These are phyloP conservation scores for Cercospora berteroae DNA, from an alignment of 2,329 filamentous ascomycete species.

Conservation along the genomic window DNA sequence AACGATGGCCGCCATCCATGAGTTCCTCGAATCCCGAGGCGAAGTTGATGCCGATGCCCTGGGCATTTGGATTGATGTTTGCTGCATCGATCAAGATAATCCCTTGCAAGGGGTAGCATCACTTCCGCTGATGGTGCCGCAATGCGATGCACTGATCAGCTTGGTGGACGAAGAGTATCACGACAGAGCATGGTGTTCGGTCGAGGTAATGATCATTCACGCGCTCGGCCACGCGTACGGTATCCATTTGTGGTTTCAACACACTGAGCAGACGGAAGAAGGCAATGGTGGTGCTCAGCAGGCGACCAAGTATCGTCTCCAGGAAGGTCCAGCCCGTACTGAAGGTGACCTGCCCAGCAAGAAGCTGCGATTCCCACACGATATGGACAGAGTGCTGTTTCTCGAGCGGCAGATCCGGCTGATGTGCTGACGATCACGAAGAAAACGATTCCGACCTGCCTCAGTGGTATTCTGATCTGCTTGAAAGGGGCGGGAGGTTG, in stretches of 20 bases:
- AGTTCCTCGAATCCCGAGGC: neutral
- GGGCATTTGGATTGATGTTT: neutral
- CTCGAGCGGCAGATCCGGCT: neutral
- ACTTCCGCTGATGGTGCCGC: neutral
- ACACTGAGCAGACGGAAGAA: neutral
- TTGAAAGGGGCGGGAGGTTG: too few relatives aligned
- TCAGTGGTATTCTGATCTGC: too few relatives aligned
- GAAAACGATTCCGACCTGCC: too few relatives aligned
- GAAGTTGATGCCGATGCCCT: neutral
- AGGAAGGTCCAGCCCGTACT: neutral
- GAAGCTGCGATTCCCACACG: neutral
- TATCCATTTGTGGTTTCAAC: neutral
- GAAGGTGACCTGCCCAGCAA: neutral
- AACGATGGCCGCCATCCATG: neutral
- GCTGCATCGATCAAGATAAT: constrained; percentile 3
- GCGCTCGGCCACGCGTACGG: neutral
- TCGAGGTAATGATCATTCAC: constrained; percentile 1
- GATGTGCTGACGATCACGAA: neutral
- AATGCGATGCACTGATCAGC: constrained; percentile 10
- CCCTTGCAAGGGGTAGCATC: constrained; percentile 3
- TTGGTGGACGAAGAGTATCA: constrained; percentile 6
- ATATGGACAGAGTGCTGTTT: neutral
- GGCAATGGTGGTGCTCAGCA: neutral
- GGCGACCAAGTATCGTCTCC: neutral
- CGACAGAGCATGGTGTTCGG: constrained; percentile 5